Conservation (phyloP, 1,284 basidiomycete genomes). For the Pterulicium gracile region DNA sequence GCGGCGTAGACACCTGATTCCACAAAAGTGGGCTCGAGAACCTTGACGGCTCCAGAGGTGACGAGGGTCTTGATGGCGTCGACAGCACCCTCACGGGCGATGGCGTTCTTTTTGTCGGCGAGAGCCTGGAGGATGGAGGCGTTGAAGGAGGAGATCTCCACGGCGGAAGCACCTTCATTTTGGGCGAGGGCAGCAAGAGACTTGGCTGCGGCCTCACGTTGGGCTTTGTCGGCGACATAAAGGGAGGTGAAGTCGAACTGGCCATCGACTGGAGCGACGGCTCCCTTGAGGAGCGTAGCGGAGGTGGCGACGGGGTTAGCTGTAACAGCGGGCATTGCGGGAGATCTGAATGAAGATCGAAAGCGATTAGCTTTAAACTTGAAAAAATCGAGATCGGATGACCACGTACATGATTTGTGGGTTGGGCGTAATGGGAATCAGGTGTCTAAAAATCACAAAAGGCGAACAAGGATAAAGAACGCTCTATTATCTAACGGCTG, state of each 20-base stretch:
- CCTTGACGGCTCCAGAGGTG: constrained; percentile 71
- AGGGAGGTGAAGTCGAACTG: constrained; percentile 57
- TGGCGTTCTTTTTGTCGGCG: constrained; percentile 84
- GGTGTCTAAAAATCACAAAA: constrained; percentile 24
- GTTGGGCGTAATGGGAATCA: constrained; percentile 20
- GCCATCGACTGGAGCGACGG: constrained; percentile 35
- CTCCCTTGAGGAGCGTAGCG: constrained; percentile 57
- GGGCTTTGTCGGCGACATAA: constrained; percentile 64
- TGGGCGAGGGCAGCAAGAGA: constrained; percentile 66
- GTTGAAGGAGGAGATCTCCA: constrained; percentile 68
- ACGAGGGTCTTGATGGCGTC: constrained; percentile 63
- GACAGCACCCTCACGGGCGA: constrained; percentile 79
- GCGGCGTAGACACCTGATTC: constrained; percentile 77
- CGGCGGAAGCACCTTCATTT: constrained; percentile 80
- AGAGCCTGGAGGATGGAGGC: constrained; percentile 81
- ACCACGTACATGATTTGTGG: too few species aligned
- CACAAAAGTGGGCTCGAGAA: constrained; percentile 86
- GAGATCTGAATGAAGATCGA: constrained; percentile 25
- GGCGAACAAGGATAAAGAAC: constrained; percentile 35
- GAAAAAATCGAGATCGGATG: too few species aligned
- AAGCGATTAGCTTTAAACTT: background rate
- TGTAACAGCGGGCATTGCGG: constrained; percentile 63
- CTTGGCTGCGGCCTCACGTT: constrained; percentile 60
- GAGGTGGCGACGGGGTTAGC: constrained; percentile 44
- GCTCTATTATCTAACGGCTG: constrained; percentile 42